Evolutionary conservation across 2,329 filamentous ascomycete genomes (phyloP).

Genomic region (Aciculosporium take): DNA sequence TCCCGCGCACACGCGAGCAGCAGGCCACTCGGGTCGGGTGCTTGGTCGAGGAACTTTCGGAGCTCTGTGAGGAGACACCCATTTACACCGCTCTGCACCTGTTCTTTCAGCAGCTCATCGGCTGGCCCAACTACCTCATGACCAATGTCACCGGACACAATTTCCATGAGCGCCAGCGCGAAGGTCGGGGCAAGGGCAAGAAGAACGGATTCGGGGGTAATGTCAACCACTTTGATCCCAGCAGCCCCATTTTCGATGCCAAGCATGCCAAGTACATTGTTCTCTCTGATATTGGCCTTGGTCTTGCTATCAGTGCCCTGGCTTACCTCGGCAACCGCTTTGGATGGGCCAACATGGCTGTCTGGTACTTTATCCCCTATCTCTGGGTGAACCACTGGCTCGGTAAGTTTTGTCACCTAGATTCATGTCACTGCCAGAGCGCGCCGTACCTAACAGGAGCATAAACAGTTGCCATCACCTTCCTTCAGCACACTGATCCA

Average conservation of each 20-base stretch:
- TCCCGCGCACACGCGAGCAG: slow-evolving; percentile 79
- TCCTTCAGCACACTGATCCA: slow-evolving; percentile 92
- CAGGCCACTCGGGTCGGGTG: slow-evolving; percentile 64
- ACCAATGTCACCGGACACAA: slow-evolving; percentile 95
- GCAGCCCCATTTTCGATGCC: slow-evolving; percentile 79
- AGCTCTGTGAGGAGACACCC: slow-evolving; percentile 90
- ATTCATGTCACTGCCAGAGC: neutral
- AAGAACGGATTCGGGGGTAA: slow-evolving; percentile 63
- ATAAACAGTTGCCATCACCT: slow-evolving; percentile 92
- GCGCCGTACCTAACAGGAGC: slow-evolving; percentile 16
- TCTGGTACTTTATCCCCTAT: slow-evolving; percentile 94
- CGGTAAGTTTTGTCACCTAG: slow-evolving; percentile 43
- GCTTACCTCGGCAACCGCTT: slow-evolving; percentile 59
- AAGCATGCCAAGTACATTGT: slow-evolving; percentile 80
- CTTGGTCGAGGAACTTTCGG: slow-evolving; percentile 65
- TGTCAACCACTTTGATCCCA: slow-evolving; percentile 90
- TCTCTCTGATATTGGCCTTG: slow-evolving; percentile 71
- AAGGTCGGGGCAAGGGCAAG: slow-evolving; percentile 91
- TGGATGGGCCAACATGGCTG: slow-evolving; percentile 72
- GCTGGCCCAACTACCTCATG: slow-evolving; percentile 85
- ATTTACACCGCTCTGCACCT: slow-evolving; percentile 63
- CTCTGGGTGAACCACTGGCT: slow-evolving; percentile 99
- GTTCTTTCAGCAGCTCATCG: slow-evolving; percentile 72
- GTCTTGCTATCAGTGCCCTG: slow-evolving; percentile 46
- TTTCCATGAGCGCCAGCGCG: slow-evolving; percentile 76